A percentile compares a stretch with the other conserved stretches of the same genome.
phyloP scores from a whole-genome alignment of 2,329 filamentous ascomycete genomes.

The Coleophoma crateriformis region DNA sequence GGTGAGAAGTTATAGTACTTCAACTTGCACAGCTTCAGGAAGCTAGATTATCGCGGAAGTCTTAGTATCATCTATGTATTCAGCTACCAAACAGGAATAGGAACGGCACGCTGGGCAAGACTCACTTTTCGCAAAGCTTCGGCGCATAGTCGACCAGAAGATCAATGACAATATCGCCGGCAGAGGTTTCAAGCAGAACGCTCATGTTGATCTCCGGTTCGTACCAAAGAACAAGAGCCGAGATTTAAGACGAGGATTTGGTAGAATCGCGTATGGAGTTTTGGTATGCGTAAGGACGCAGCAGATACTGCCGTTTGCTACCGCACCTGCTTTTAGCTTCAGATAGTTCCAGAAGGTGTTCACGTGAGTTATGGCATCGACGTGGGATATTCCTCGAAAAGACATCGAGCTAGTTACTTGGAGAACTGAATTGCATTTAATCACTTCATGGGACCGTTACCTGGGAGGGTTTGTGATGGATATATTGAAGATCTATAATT shows the following conservation, averaged over 20 bases:
- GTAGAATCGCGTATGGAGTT: conserved; percentile 2
- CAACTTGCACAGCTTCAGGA: conserved; percentile 96
- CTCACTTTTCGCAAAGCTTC: conserved; percentile 91
- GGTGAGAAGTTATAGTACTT: conserved; percentile 99
- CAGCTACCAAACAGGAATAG: conserved; percentile 34
- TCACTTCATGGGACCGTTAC: too few relatives aligned
- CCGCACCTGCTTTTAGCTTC: too few relatives aligned
- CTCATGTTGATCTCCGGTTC: conserved; percentile 56
- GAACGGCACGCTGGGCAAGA: conserved; percentile 15
- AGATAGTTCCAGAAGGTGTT: too few relatives aligned
- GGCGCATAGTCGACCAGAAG: conserved; percentile 84
- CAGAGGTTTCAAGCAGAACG: conserved; percentile 86
- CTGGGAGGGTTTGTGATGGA: too few relatives aligned
- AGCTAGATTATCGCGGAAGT: conserved; percentile 52
- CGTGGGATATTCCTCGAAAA: too few relatives aligned
- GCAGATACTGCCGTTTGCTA: too few relatives aligned
- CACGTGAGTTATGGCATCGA: too few relatives aligned
- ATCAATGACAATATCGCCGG: conserved; percentile 92
- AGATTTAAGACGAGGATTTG: background rate
- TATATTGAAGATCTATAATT: too few relatives aligned
- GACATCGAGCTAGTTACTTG: too few relatives aligned
- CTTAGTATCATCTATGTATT: conserved; percentile 45
- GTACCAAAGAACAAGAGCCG: background rate
- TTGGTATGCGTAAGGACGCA: background rate
- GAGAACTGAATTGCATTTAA: too few relatives aligned